These are phyloP conservation scores for Trichomonascus vanleenenianus DNA, from an alignment of 805 yeast genomes.

Conservation along the genomic window DNA sequence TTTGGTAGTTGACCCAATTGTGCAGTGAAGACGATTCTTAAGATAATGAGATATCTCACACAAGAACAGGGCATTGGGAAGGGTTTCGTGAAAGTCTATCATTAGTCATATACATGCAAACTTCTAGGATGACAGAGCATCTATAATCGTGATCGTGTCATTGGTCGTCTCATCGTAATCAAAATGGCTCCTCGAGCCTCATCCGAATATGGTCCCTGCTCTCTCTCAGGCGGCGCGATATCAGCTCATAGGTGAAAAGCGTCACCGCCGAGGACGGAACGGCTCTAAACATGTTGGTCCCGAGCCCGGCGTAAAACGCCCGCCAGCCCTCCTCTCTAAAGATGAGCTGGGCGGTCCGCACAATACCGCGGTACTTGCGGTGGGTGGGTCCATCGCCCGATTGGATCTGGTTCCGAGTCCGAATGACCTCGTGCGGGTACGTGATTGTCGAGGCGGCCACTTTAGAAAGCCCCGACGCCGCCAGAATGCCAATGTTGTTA, in stretches of 20 bases:
- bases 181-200: too few relatives aligned
- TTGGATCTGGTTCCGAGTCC: constrained; percentile 80
- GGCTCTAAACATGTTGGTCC: constrained; percentile 79
- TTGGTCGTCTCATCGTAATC: too few relatives aligned
- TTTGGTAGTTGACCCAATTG: too few relatives aligned
- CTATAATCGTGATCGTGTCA: too few relatives aligned
- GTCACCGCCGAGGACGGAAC: constrained; percentile 97
- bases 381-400: constrained; percentile 9
- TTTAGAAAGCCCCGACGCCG: constrained; percentile 75
- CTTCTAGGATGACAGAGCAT: background rate
- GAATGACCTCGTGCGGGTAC: constrained; percentile 89
- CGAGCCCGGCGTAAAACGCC: constrained; percentile 87
- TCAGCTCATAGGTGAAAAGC: constrained; percentile 72
- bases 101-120: background rate
- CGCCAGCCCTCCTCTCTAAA: constrained; percentile 60
- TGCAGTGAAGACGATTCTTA: too few relatives aligned
- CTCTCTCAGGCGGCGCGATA: constrained; percentile 21
- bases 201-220: constrained; percentile 1
- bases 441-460: constrained; percentile 84
- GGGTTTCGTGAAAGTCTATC: too few relatives aligned
- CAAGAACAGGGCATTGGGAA: too few relatives aligned
- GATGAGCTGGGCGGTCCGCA: constrained; percentile 33
- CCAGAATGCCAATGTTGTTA: constrained; percentile 22
- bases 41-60: too few relatives aligned
- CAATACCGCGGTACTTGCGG: constrained; percentile 28